Evolutionary conservation across 768 basidiomycete species (phyloP), one percentile per base, ranked within the genome.

Genomic region (Lentinula detonsa): DNA sequence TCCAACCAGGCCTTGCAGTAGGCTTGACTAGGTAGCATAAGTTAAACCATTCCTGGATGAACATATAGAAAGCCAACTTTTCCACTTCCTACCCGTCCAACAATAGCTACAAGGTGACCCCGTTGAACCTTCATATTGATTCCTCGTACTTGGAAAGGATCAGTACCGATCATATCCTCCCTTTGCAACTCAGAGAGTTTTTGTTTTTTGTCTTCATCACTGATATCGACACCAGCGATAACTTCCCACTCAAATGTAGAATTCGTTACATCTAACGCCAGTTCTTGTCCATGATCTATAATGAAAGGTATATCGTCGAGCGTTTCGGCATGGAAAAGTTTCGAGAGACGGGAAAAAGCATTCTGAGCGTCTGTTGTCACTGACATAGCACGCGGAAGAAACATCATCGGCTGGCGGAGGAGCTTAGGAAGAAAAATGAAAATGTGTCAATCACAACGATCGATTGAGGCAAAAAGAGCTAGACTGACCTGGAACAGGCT

Each of bases 71-170:
- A 16, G 23, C 72, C 45, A 64, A 79, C 71, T 75, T 88, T 85
- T 61, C 88, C 88, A 42, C 81, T 82, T 13, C 89, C 89, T 9
- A 91, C 86, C 13, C 82, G 78, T 0, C 88, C 88, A 4, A 88
- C 85, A 42, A 91, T 75, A 3, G 83, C 89, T 0, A 82, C 78
- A 33, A 90, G 73, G 16, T 73, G 72, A 1, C 87, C 87, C n/a
- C 83, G 76, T 7, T 81, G 78, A 28, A 91, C 73, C 5, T 70
- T 64, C 72, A 90, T 73, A 35, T 72, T 76, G 57, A 90, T 66
- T 62, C 83, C 72, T 42, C 72, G 69, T 5, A 90, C 71, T 45
- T 72, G 71, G 71, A 90, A 90, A 1, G 82, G 57, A 1, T 69
- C 66, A 8, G 65, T 56, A 9, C 37, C 28, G 2, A 16, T 35